These are phyloP conservation scores for Ogataea populi-albae DNA, from an alignment of 805 yeast genomes.

Conservation along the genomic window DNA sequence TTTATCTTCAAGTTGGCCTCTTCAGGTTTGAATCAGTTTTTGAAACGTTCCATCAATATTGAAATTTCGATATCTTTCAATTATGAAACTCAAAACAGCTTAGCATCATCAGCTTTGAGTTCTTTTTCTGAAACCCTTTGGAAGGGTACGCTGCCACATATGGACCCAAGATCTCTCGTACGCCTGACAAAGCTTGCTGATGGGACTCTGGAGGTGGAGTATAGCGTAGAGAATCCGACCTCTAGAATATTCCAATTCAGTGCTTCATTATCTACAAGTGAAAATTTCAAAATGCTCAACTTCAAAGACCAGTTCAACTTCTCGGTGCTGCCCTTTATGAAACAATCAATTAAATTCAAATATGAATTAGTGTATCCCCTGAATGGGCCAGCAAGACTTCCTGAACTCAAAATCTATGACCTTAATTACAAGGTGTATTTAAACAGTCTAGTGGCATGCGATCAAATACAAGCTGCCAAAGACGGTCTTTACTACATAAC, in stretches of 20 bases:
- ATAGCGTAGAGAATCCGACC: slow-evolving; percentile 72
- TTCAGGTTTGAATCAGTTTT: slow-evolving; percentile 13
- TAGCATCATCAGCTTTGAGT: too few relatives aligned
- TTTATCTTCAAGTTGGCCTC: slow-evolving; percentile 16
- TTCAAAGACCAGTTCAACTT: slow-evolving; percentile 34
- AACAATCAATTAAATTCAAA: slow-evolving; percentile 42
- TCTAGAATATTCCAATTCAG: slow-evolving; percentile 61
- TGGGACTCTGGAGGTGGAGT: slow-evolving; percentile 36
- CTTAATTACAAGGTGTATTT: slow-evolving; percentile 63
- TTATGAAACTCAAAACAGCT: too few relatives aligned
- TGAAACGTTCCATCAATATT: slow-evolving; percentile 23
- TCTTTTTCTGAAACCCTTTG: too few relatives aligned
- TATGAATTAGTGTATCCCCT: slow-evolving; percentile 30
- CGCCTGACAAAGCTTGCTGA: slow-evolving; percentile 21
- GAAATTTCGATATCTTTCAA: slow-evolving; percentile 19
- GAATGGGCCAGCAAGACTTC: slow-evolving; percentile 40
- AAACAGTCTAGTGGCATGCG: slow-evolving; percentile 45
- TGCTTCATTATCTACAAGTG: slow-evolving; percentile 24
- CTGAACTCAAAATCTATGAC: slow-evolving; percentile 65
- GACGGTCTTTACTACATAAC: slow-evolving; percentile 25
- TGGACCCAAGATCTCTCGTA: slow-evolving; percentile 68
- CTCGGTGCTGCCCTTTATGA: slow-evolving; percentile 62
- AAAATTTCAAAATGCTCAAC: slow-evolving; percentile 23
- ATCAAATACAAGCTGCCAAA: slow-evolving; percentile 25
- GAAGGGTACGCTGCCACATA: slow-evolving; percentile 56